Percentiles rank a stretch among this genome's conserved stretches.
These are phyloP conservation scores for Pyrenochaeta sp. DNA, from an alignment of 2,329 filamentous ascomycete species.

Conservation along the genomic window DNA sequence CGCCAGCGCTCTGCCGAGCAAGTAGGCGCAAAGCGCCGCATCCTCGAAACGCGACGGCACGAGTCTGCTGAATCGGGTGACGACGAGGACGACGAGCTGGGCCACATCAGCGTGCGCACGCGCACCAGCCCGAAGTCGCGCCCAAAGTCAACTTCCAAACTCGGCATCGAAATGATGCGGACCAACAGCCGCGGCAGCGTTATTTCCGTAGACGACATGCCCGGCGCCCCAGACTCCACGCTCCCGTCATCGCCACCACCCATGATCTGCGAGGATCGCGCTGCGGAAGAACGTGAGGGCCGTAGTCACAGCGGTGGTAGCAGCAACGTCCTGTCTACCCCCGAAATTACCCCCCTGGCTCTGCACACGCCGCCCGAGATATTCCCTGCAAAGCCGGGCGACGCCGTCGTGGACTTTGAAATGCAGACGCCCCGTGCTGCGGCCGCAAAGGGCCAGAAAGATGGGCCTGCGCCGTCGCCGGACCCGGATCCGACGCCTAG, in stretches of 20 bases:
- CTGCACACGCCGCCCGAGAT: constrained; percentile 59
- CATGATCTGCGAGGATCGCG: constrained; percentile 50
- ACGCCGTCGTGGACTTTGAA: constrained; percentile 44
- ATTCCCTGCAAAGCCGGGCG: constrained; percentile 55
- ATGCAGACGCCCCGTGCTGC: constrained; percentile 53
- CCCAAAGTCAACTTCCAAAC: constrained; percentile 70
- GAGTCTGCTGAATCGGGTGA: constrained; percentile 89
- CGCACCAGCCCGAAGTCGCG: constrained; percentile 59
- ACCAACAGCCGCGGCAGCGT: constrained; percentile 91
- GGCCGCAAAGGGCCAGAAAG: too few species aligned
- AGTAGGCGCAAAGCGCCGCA: constrained; percentile 76
- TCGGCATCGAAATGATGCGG: constrained; percentile 97
- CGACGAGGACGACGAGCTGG: constrained; percentile 92
- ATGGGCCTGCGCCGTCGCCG: constrained; percentile 36
- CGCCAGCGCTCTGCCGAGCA: constrained; percentile 76
- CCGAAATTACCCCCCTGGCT: constrained; percentile 40
- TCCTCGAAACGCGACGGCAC: constrained; percentile 73
- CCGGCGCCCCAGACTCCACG: constrained; percentile 39
- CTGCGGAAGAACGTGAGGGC: constrained; percentile 42
- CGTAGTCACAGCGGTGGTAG: too few species aligned
- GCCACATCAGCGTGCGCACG: constrained; percentile 60
- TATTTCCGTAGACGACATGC: constrained; percentile 57
- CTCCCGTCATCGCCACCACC: constrained; percentile 49
- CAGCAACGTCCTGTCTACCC: constrained; percentile 23
- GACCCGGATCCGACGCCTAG: constrained; percentile 54